Evolutionary conservation across 148 eudicot species (phyloP).

Genomic region (Mesembryanthemum crystallinum): DNA sequence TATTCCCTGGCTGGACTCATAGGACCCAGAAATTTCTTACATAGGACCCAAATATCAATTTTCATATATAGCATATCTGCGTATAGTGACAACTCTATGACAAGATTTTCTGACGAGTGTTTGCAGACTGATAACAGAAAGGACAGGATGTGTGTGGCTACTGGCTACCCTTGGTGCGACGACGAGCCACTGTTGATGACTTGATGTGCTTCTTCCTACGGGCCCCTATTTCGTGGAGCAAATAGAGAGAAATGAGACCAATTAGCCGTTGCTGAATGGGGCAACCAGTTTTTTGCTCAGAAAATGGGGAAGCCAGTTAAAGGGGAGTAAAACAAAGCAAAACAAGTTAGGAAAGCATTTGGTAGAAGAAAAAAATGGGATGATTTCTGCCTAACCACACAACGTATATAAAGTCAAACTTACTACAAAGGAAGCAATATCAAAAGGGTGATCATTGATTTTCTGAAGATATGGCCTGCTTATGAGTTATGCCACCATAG

Average conservation of each 20-base stretch:
- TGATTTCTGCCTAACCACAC: no score
- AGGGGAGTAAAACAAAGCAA: not conserved
- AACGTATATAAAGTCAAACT: no score
- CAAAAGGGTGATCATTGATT: no score
- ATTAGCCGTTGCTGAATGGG: not conserved
- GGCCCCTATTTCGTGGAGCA: constrained; percentile 3
- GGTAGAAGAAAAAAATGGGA: no score
- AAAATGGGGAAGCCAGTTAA: no score
- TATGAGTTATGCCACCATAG: no score
- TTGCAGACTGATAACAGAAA: not conserved
- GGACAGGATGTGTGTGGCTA: not conserved
- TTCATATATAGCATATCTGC: not conserved
- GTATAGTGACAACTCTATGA: not conserved
- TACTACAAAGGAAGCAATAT: no score
- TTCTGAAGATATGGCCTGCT: no score
- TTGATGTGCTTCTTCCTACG: constrained; percentile 24
- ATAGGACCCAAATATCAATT: not conserved
- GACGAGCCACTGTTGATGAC: not conserved
- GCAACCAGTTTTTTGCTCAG: not conserved
- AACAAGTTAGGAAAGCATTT: not conserved
- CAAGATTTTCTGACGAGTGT: not conserved
- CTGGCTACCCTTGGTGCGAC: not conserved
- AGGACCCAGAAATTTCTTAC: not conserved
- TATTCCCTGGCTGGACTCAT: no score
- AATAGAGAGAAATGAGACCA: not conserved